Evolutionary conservation across 768 basidiomycete species (phyloP).

Genomic region (Thelephora aurantiotincta): DNA sequence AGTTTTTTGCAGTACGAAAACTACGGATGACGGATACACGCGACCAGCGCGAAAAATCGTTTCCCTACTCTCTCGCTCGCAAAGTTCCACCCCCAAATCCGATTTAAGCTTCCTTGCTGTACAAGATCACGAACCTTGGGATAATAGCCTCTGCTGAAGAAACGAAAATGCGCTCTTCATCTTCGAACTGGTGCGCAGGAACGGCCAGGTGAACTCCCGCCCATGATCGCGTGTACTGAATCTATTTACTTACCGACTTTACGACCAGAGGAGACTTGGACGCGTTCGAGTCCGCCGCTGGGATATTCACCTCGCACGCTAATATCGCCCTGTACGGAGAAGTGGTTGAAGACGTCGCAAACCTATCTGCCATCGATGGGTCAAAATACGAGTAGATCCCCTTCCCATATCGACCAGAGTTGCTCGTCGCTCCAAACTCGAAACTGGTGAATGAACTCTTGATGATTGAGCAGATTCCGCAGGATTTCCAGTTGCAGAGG

Average conservation of each 20-base stretch:
- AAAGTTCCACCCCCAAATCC: too few species aligned
- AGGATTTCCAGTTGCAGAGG: slow-evolving; percentile 45
- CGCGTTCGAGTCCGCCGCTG: slow-evolving; percentile 13
- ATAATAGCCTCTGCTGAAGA: slow-evolving; percentile 38
- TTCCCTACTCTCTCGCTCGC: too few species aligned
- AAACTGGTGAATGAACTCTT: slow-evolving; percentile 43
- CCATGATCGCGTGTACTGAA: too few species aligned
- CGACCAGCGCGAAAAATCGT: too few species aligned
- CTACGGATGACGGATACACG: too few species aligned
- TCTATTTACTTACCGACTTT: not conserved
- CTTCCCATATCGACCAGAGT: slow-evolving; percentile 44
- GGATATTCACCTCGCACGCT: slow-evolving; percentile 38
- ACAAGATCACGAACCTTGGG: slow-evolving; percentile 47
- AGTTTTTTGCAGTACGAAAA: too few species aligned
- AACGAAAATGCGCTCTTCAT: slow-evolving; percentile 39
- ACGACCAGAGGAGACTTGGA: not conserved
- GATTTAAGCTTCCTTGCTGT: slow-evolving; percentile 14
- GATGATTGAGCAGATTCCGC: slow-evolving; percentile 47
- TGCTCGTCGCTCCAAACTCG: slow-evolving; percentile 38
- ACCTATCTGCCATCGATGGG: slow-evolving; percentile 41
- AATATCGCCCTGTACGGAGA: slow-evolving; percentile 57
- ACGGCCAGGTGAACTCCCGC: too few species aligned
- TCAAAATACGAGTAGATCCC: slow-evolving; percentile 52
- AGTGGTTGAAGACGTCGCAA: slow-evolving; percentile 52
- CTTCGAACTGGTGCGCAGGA: slow-evolving; percentile 22